phyloP scores from a whole-genome alignment of 306 rosid species.

The Vigna unguiculata region DNA sequence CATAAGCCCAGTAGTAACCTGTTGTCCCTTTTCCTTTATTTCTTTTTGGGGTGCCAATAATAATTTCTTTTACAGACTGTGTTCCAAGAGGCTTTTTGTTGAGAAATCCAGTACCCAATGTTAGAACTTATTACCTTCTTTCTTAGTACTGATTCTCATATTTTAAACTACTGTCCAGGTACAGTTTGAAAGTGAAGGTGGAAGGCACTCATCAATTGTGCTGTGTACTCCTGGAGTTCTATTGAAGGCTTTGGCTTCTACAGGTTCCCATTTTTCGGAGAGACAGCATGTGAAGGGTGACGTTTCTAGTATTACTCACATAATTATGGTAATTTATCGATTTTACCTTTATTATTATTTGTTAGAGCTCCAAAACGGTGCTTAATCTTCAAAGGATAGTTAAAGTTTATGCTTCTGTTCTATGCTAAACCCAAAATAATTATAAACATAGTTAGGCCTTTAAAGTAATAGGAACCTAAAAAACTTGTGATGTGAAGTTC shows the following conservation, averaged over 20 bases:
- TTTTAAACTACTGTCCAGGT: conserved; percentile 58
- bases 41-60: not conserved
- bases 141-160: conserved; percentile 2
- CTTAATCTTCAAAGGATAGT: conserved; percentile 32
- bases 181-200: conserved; percentile 85
- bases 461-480: not conserved
- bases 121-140: conserved; percentile 5
- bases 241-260: conserved; percentile 75
- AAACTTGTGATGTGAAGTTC: conserved; percentile 1
- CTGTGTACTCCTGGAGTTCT: conserved; percentile 90
- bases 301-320: conserved; percentile 72
- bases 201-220: conserved; percentile 78
- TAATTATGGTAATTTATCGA: conserved; percentile 74
- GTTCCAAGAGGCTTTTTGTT: not conserved
- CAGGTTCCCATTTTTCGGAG: conserved; percentile 46
- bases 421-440: not conserved
- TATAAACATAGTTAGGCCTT: not conserved
- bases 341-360: not conserved
- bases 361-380: conserved; percentile 18
- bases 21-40: not conserved
- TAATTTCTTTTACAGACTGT: not conserved
- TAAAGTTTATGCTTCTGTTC: conserved; percentile 9
- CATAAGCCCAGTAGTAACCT: no score
- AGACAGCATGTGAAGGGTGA: conserved; percentile 40
- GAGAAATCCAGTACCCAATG: conserved; percentile 3